Percentiles rank a stretch among this genome's conserved stretches.
Evolutionary conservation across 306 rosid genomes (phyloP).

Genomic region (Cucurbita moschata): DNA sequence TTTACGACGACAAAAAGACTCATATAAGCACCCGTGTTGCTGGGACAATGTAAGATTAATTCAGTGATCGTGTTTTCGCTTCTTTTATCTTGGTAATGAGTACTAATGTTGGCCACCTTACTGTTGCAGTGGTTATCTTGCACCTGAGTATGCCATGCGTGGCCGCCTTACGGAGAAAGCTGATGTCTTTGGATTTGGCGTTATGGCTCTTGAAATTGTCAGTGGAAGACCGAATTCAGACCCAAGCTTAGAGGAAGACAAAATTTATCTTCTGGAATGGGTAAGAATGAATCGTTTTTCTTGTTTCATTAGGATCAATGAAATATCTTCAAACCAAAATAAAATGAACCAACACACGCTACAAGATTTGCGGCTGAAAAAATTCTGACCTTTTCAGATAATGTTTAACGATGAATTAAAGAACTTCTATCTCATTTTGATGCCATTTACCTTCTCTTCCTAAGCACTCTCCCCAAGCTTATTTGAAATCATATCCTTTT

Average conservation of each 20-base stretch:
- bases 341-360: too few relatives aligned
- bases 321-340: too few relatives aligned
- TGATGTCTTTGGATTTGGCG: slow-evolving; percentile 75
- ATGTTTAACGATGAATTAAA: too few relatives aligned
- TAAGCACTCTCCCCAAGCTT: too few relatives aligned
- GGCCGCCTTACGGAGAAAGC: slow-evolving; percentile 83
- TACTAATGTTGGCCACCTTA: neutral
- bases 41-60: slow-evolving; percentile 44
- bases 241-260: slow-evolving; percentile 39
- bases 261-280: slow-evolving; percentile 63
- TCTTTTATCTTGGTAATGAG: neutral
- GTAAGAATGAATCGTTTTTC: slow-evolving; percentile 15
- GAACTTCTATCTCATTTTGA: too few relatives aligned
- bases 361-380: too few relatives aligned
- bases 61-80: neutral
- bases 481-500: too few relatives aligned
- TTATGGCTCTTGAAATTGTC: slow-evolving; percentile 59
- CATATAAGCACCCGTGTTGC: slow-evolving; percentile 75
- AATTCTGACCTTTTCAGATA: too few relatives aligned
- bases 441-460: too few relatives aligned
- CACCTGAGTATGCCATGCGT: slow-evolving; percentile 79
- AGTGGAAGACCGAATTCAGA: slow-evolving; percentile 64
- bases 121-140: slow-evolving; percentile 62
- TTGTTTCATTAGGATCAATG: too few relatives aligned
- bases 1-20: slow-evolving; percentile 61